Percentiles rank a stretch among this genome's conserved stretches.
Evolutionary conservation across 768 basidiomycete genomes (phyloP).

Genomic region (Mycena maculata): DNA sequence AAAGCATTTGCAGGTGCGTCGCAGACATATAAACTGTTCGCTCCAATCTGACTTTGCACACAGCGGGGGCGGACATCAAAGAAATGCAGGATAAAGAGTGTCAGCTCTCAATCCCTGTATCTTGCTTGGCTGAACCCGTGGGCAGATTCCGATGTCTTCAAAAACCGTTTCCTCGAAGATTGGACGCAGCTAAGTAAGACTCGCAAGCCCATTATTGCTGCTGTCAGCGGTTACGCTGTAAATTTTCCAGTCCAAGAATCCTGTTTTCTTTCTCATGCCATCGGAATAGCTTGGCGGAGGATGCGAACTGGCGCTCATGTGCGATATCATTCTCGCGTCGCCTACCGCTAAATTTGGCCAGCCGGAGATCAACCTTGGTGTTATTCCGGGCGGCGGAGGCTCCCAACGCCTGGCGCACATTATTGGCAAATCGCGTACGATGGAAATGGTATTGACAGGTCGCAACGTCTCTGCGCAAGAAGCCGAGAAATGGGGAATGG

Average conservation of each 20-base stretch:
- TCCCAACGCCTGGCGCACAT: slow-evolving; percentile 89
- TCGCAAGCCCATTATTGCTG: slow-evolving; percentile 95
- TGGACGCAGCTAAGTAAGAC: slow-evolving; percentile 82
- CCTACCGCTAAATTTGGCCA: slow-evolving; percentile 94
- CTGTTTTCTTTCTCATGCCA: not conserved
- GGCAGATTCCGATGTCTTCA: slow-evolving; percentile 88
- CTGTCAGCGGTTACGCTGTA: slow-evolving; percentile 94
- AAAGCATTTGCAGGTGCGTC: slow-evolving; percentile 91
- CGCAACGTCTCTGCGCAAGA: slow-evolving; percentile 83
- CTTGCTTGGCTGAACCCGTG: not conserved
- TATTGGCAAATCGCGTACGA: slow-evolving; percentile 92
- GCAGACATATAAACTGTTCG: not conserved
- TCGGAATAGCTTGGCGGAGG: slow-evolving; percentile 88
- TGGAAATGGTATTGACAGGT: slow-evolving; percentile 95
- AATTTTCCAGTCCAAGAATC: slow-evolving; percentile 43
- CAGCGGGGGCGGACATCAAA: slow-evolving; percentile 98
- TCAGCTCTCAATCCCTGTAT: slow-evolving; percentile 47
- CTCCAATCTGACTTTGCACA: not conserved
- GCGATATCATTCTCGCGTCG: slow-evolving; percentile 93
- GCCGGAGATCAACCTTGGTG: slow-evolving; percentile 95
- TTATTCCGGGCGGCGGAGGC: slow-evolving; percentile 95
- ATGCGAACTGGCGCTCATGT: slow-evolving; percentile 96
- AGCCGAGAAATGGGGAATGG: slow-evolving; percentile 89
- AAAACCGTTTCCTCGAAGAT: slow-evolving; percentile 83
- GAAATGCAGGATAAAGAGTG: slow-evolving; percentile 98